phyloP scores from a whole-genome alignment of 768 basidiomycete species.

The Panaeolus papilionaceus region DNA sequence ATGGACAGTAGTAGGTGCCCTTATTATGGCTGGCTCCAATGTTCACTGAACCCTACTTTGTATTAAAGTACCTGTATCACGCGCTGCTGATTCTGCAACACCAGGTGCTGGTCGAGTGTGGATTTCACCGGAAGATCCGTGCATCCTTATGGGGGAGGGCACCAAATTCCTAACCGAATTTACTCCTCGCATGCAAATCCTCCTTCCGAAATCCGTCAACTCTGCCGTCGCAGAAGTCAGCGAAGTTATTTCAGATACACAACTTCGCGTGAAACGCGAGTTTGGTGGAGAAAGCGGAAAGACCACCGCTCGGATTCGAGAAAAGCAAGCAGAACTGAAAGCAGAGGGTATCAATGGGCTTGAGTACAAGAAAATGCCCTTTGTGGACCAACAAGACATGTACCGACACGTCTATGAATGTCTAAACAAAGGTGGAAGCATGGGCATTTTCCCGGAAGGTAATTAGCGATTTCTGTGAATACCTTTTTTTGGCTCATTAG shows the following conservation, averaged over 20 bases:
- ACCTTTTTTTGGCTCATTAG: slow-evolving; percentile 17
- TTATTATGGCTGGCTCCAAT: slow-evolving; percentile 1
- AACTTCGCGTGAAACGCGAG: slow-evolving; percentile 84
- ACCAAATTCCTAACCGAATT: slow-evolving; percentile 83
- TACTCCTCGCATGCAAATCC: slow-evolving; percentile 79
- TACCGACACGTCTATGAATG: slow-evolving; percentile 92
- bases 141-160: slow-evolving; percentile 79
- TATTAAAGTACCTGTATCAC: slow-evolving; percentile 83
- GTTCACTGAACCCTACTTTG: slow-evolving; percentile 23
- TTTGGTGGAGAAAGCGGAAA: slow-evolving; percentile 85
- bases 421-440: slow-evolving; percentile 84
- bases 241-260: slow-evolving; percentile 88
- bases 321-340: slow-evolving; percentile 67
- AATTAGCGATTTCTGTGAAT: slow-evolving; percentile 3
- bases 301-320: slow-evolving; percentile 68
- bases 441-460: slow-evolving; percentile 99
- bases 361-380: slow-evolving; percentile 83
- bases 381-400: slow-evolving; percentile 94
- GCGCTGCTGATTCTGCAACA: slow-evolving; percentile 87
- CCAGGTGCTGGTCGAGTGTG: slow-evolving; percentile 75
- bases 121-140: slow-evolving; percentile 78
- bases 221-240: slow-evolving; percentile 83
- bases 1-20: slow-evolving; percentile 83
- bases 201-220: slow-evolving; percentile 82
- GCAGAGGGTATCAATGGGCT: slow-evolving; percentile 65